Base-by-base conservation (phyloP, 305 asterid genomes). In the Fraxinus xanthoxyloides region DNA sequence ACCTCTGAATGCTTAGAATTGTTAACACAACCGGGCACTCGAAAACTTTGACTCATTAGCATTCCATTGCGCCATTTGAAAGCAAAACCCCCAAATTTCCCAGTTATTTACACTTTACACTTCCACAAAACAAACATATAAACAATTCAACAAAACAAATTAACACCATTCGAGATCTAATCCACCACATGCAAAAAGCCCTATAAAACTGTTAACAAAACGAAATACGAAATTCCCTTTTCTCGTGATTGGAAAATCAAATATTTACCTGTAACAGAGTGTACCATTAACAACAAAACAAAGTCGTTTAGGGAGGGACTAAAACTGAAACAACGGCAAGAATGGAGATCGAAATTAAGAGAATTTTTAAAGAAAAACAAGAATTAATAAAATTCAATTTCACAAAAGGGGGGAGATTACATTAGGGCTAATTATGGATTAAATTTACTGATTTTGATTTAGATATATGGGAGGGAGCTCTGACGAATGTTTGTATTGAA, bases 401-500 rank as follows among this genome's bases (percentile, higher is more conserved):
- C 56, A 21, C 51, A 46, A 75, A 84, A 69, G 51, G 78, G 67
- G 67, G 54, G 40, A 7, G 17, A 82, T 72, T 72, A 72, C 38
- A 34, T 32, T 31, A 72, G 76, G 76, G 76, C 43, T 72, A n/a
- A 72, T 17, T 1, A 34, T n/a, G 26, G 34, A 72, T 72, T 72
- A 2, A 15, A 72, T 32, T 30, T 77, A 48, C 51, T 72, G 84
- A 78, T 79, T 83, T 80, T 80, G 54, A 31, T 65, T 86, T 83
- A 74, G 78, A 81, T 87, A 80, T 81, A 73, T 80, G 81, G 86
- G 89, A 82, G 86, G 91, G 90, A 84, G 91, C 87, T 87, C 89
- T 69, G 77, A 4, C 81, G 87, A 75, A 88, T 83, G 79, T 54
- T 77, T 69, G 70, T 51, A 82, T 80, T 86, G 83, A 83, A 77